Percentiles rank a stretch among this genome's conserved stretches.
Evolutionary conservation across 148 eudicot genomes (phyloP).

Genomic region (Rhododendron williamsianum): DNA sequence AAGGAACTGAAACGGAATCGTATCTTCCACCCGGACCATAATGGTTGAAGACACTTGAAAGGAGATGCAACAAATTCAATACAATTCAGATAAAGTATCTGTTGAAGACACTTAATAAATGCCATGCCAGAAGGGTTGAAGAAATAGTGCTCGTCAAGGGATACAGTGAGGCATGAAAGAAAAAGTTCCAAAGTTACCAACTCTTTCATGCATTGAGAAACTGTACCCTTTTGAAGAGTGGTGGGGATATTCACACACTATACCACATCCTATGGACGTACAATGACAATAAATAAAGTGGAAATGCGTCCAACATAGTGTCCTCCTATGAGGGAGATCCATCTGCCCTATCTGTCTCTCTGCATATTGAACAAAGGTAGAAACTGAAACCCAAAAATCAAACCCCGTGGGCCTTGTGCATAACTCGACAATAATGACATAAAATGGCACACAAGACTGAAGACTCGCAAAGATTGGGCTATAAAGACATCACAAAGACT

Average conservation of each 20-base stretch:
- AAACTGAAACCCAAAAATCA: background rate
- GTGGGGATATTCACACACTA: background rate
- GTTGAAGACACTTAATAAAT: background rate
- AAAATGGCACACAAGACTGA: background rate
- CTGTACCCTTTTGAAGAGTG: background rate
- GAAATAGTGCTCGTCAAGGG: background rate
- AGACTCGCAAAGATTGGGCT: background rate
- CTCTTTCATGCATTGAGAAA: background rate
- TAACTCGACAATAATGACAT: background rate
- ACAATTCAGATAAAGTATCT: background rate
- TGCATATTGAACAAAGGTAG: background rate
- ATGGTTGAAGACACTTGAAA: background rate
- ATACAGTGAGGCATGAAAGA: background rate
- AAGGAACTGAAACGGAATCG: background rate
- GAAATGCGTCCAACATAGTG: background rate
- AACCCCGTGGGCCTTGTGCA: background rate
- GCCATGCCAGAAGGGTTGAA: background rate
- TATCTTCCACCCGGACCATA: background rate
- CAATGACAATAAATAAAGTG: background rate
- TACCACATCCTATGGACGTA: background rate
- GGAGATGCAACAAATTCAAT: background rate
- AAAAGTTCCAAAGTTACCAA: background rate
- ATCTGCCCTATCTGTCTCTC: background rate
- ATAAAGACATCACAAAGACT: background rate
- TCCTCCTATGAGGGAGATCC: background rate